Conservation (phyloP, 2,329 filamentous ascomycete genomes). For the Alternaria triticimaculans region DNA sequence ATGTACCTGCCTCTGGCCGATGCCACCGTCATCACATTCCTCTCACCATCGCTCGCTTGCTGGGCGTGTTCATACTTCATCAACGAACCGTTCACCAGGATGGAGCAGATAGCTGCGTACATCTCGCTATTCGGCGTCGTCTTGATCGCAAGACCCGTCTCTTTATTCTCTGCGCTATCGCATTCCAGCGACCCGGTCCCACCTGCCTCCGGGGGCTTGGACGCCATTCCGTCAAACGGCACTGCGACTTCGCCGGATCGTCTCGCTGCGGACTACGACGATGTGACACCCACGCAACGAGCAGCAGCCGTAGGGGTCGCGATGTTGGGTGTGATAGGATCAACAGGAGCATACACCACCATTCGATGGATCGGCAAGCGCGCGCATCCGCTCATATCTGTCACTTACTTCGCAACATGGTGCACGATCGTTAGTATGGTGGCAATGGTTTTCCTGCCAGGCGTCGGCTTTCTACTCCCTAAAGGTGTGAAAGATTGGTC, state of each 20-base stretch:
- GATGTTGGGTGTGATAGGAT: conserved; percentile 78
- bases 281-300: conserved; percentile 67
- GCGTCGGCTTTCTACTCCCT: conserved; percentile 64
- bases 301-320: conserved; percentile 73
- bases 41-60: conserved; percentile 78
- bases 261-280: conserved; percentile 49
- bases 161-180: conserved; percentile 57
- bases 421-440: conserved; percentile 71
- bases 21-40: conserved; percentile 87
- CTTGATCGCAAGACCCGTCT: conserved; percentile 77
- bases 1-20: conserved; percentile 85
- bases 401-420: conserved; percentile 81
- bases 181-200: conserved; percentile 29
- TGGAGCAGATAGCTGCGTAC: conserved; percentile 77
- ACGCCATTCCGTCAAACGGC: conserved; percentile 38
- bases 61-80: conserved; percentile 79
- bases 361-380: conserved; percentile 81
- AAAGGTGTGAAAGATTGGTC: conserved; percentile 65
- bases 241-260: conserved; percentile 24
- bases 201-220: conserved; percentile 42
- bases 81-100: conserved; percentile 77
- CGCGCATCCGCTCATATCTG: conserved; percentile 81
- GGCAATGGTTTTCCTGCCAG: conserved; percentile 64
- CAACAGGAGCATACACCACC: conserved; percentile 74
- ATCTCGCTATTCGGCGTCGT: conserved; percentile 81